Percentiles rank a stretch among this genome's conserved stretches.
phyloP scores from a whole-genome alignment of 192 early-diverging fungal genomes.

The Helicostylum pulchrum region DNA sequence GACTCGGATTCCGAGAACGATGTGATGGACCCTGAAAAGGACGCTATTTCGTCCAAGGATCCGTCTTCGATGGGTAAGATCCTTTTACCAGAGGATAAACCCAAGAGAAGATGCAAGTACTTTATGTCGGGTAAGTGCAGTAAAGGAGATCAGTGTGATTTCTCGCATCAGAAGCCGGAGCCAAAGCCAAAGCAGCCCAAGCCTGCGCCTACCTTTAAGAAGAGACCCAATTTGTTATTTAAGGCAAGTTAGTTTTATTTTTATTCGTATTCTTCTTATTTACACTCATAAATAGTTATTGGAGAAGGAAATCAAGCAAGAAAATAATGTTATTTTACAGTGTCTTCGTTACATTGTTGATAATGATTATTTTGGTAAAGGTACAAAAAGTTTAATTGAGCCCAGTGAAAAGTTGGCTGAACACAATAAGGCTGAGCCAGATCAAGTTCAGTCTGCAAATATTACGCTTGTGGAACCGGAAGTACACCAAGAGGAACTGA shows the following conservation, averaged over 20 bases:
- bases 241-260: constrained; percentile 30
- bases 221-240: constrained; percentile 37
- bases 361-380: constrained; percentile 49
- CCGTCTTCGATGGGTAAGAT: constrained; percentile 37
- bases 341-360: constrained; percentile 59
- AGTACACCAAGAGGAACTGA: too few species aligned
- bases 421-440: too few species aligned
- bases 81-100: constrained; percentile 18
- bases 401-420: too few species aligned
- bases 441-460: too few species aligned
- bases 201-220: constrained; percentile 21
- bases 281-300: constrained; percentile 39
- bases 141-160: constrained; percentile 43
- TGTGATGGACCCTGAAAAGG: constrained; percentile 42
- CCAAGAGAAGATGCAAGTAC: constrained; percentile 37
- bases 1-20: constrained; percentile 34
- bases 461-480: too few species aligned
- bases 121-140: constrained; percentile 43
- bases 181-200: constrained; percentile 18
- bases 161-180: constrained; percentile 40
- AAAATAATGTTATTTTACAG: constrained; percentile 59
- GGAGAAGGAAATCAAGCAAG: constrained; percentile 56
- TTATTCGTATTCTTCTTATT: background rate
- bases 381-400: background rate
- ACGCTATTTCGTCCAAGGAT: constrained; percentile 49